A percentile compares a stretch with the other conserved stretches of the same genome.
These are phyloP conservation scores for Toxoplasma gondii DNA, from an alignment of 169 alveolate species.

Conservation along the genomic window DNA sequence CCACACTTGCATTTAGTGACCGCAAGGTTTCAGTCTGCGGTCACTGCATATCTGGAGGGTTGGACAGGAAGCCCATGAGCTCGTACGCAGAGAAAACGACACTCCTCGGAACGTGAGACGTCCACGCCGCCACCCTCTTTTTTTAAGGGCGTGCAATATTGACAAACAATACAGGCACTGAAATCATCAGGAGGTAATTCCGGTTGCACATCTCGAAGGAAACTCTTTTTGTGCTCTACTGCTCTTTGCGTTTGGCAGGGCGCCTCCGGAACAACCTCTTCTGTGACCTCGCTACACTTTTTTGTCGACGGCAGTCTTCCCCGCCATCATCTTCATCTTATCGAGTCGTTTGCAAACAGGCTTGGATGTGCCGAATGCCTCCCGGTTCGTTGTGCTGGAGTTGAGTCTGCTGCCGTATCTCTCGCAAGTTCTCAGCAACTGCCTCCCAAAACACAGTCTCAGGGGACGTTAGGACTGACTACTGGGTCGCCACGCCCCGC, in stretches of 20 bases:
- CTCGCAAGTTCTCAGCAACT: not conserved
- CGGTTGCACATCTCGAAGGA: not conserved
- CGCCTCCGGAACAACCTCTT: not conserved
- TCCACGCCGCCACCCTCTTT: too few relatives aligned
- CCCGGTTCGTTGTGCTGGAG: not conserved
- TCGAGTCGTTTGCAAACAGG: not conserved
- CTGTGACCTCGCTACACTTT: not conserved
- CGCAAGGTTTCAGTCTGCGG: too few relatives aligned
- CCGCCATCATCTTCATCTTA: not conserved
- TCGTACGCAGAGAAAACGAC: too few relatives aligned
- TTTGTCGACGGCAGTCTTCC: slow-evolving; percentile 7
- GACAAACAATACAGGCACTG: not conserved
- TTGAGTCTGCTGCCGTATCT: not conserved
- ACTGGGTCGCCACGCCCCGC: not conserved
- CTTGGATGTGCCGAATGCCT: not conserved
- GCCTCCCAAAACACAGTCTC: not conserved
- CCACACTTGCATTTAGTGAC: too few relatives aligned
- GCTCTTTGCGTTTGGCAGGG: not conserved
- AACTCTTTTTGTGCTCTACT: not conserved
- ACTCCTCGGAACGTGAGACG: not conserved
- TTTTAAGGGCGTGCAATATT: not conserved
- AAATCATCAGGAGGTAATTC: not conserved
- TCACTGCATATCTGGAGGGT: not conserved
- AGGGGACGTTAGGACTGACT: not conserved
- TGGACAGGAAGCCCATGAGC: not conserved